phyloP scores from a whole-genome alignment of 192 early-diverging fungal species.

The Entomortierella parvispora region DNA sequence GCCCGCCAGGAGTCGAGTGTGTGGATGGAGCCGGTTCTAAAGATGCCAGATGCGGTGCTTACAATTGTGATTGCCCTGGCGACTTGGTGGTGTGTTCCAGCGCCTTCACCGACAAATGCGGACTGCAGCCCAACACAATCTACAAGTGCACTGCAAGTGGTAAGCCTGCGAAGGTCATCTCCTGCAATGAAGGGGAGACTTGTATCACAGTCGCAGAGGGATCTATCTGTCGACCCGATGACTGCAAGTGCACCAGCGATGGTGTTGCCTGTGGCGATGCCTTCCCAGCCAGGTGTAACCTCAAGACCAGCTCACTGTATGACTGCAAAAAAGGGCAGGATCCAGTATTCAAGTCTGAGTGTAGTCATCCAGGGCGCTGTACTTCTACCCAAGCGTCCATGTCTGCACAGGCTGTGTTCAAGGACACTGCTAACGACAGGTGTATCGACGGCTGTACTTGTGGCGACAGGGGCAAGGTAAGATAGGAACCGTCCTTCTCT shows the following conservation, averaged over 20 bases:
- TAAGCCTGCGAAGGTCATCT: neutral
- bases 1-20: conserved; percentile 9
- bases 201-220: conserved; percentile 1
- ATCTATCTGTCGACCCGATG: neutral
- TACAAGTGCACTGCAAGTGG: conserved; percentile 10
- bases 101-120: neutral
- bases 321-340: conserved; percentile 2
- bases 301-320: neutral
- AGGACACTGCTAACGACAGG: neutral
- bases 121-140: neutral
- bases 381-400: neutral
- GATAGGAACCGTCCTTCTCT: too few species aligned
- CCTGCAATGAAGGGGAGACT: neutral
- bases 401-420: neutral
- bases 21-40: neutral
- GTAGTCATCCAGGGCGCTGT: neutral
- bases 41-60: conserved; percentile 1
- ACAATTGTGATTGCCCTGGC: conserved; percentile 2
- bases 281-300: neutral
- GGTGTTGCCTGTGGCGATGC: conserved; percentile 2
- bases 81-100: conserved; percentile 2
- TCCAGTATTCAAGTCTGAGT: neutral
- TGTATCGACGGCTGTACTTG: neutral
- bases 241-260: conserved; percentile 8
- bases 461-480: neutral